Percentiles rank a stretch among this genome's conserved stretches.
Evolutionary conservation across 106 monocot genomes (phyloP).

Genomic region (Acorus calamus): DNA sequence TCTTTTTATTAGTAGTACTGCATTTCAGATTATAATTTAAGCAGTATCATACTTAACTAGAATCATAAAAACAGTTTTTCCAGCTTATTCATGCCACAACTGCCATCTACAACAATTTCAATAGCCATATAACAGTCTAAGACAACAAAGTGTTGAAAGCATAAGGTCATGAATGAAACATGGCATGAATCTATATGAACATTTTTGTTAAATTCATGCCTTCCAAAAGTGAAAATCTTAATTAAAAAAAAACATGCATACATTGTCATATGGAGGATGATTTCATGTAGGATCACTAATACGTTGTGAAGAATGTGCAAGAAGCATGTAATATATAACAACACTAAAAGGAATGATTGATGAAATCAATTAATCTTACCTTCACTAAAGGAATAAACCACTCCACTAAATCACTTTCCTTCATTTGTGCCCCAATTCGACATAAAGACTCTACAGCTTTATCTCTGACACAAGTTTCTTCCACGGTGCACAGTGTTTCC

Average conservation of each 20-base stretch:
- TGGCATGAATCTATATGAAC: no score
- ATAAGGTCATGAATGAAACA: no score
- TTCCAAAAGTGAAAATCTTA: not conserved
- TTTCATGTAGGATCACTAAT: not conserved
- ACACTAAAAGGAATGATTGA: not conserved
- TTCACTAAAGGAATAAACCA: constrained; percentile 82
- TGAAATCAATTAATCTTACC: constrained; percentile 27
- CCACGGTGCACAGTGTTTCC: constrained; percentile 78
- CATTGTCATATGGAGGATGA: not conserved
- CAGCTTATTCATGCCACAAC: no score
- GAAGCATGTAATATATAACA: not conserved
- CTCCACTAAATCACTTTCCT: constrained; percentile 71
- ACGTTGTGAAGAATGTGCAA: not conserved
- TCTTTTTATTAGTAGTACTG: no score
- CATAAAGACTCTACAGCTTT: constrained; percentile 89
- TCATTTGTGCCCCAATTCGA: constrained; percentile 83
- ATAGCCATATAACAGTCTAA: no score
- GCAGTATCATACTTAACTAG: no score
- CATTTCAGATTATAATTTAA: no score
- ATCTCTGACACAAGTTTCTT: constrained; percentile 92
- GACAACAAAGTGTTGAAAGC: no score
- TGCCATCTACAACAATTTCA: no score
- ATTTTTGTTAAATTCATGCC: not conserved
- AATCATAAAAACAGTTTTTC: not conserved
- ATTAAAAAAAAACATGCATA: not conserved